Conservation (phyloP, 306 rosid genomes). For the Cyclanthera cordifolia region DNA sequence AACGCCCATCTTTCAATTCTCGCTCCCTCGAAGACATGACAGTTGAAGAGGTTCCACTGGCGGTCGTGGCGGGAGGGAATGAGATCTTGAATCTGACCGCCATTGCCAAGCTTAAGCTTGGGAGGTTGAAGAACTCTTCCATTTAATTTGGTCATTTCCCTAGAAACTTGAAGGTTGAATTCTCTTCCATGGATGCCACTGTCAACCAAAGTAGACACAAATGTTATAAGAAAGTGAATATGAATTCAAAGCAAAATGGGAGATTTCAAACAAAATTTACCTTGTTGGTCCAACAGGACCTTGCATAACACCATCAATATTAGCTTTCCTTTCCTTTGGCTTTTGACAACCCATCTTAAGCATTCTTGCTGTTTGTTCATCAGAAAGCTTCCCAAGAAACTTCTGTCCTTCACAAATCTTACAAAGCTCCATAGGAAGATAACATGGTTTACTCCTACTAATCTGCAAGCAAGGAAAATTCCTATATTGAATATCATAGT, state of each 20-base stretch:
- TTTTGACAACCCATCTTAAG: constrained; percentile 95
- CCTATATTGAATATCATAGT: constrained; percentile 73
- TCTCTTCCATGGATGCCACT: constrained; percentile 77
- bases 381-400: constrained; percentile 82
- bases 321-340: constrained; percentile 75
- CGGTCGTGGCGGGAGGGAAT: constrained; percentile 78
- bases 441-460: constrained; percentile 85
- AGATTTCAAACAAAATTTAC: constrained; percentile 25
- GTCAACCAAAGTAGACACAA: constrained; percentile 20
- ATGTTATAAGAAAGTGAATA: constrained; percentile 6
- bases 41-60: constrained; percentile 82
- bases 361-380: constrained; percentile 90
- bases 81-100: constrained; percentile 68
- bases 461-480: constrained; percentile 90
- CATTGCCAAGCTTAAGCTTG: constrained; percentile 81
- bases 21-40: constrained; percentile 87
- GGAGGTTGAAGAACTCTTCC: constrained; percentile 96
- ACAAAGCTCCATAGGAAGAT: constrained; percentile 99
- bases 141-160: constrained; percentile 70
- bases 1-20: constrained; percentile 80
- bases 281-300: constrained; percentile 80
- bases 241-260: neutral
- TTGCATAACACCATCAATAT: constrained; percentile 74
- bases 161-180: constrained; percentile 68
- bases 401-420: constrained; percentile 94